A percentile compares a stretch with the other conserved stretches of the same genome.
phyloP scores from a whole-genome alignment of 139 green algal species.

The Dunaliella sp. region DNA sequence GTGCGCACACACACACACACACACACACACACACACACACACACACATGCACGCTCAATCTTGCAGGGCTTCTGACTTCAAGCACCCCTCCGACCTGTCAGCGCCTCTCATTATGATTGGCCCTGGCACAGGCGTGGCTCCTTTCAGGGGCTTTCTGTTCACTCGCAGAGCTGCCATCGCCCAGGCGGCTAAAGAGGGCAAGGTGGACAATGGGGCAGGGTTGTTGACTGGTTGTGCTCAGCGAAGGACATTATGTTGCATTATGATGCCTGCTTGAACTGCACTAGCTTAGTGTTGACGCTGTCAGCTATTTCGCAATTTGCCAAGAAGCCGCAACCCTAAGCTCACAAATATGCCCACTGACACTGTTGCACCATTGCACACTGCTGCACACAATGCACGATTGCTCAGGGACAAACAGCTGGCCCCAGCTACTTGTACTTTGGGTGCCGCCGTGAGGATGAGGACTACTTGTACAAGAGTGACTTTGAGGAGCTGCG shows the following conservation, averaged over 20 bases:
- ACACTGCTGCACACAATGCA: neutral
- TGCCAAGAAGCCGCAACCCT: too few species aligned
- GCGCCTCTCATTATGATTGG: slow-evolving; percentile 85
- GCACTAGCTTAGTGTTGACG: too few species aligned
- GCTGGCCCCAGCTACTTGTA: slow-evolving; percentile 69
- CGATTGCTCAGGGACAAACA: neutral
- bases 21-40: neutral
- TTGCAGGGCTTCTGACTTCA: slow-evolving; percentile 51
- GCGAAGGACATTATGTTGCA: too few species aligned
- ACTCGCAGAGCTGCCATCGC: slow-evolving; percentile 26
- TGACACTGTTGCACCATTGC: neutral
- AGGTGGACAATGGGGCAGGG: too few species aligned
- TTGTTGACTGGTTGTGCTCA: too few species aligned
- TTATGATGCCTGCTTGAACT: too few species aligned
- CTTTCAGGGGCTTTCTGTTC: slow-evolving; percentile 87
- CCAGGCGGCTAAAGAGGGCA: neutral
- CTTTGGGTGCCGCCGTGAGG: slow-evolving; percentile 77
- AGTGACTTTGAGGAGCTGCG: slow-evolving; percentile 70
- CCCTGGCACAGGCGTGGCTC: slow-evolving; percentile 84
- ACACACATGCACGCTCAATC: too few species aligned
- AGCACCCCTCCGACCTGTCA: slow-evolving; percentile 50
- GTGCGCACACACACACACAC: neutral
- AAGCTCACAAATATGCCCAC: too few species aligned
- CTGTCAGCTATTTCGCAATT: too few species aligned
- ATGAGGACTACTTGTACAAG: slow-evolving; percentile 85